These are phyloP conservation scores for Penicillium sp. DNA, from an alignment of 2,329 filamentous ascomycete genomes.

Conservation along the genomic window DNA sequence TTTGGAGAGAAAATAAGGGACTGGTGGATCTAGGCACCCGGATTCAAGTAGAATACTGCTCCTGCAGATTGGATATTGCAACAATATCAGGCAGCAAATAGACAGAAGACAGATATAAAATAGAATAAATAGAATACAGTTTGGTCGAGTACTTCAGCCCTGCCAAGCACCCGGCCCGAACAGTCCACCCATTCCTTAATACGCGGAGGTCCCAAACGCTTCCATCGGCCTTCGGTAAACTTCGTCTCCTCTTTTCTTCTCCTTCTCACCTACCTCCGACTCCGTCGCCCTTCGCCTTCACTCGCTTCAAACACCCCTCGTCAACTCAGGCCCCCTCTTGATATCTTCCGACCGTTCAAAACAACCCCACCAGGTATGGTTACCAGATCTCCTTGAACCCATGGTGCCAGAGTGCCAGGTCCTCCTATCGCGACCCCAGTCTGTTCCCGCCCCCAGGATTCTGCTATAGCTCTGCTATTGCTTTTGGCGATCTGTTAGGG, in stretches of 20 bases:
- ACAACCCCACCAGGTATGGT: constrained; percentile 2
- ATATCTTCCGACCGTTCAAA: not conserved
- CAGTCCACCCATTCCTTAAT: not conserved
- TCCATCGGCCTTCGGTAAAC: constrained; percentile 12
- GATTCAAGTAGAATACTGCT: not conserved
- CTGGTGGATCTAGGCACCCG: not conserved
- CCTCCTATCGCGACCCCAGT: not conserved
- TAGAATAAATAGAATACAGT: too few species aligned
- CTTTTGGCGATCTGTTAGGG: not conserved
- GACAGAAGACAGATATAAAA: too few species aligned
- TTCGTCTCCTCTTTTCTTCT: constrained; percentile 18
- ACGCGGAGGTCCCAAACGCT: not conserved
- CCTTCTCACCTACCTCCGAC: constrained; percentile 10
- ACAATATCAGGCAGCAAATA: too few species aligned
- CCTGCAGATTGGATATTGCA: too few species aligned
- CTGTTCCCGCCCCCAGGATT: not conserved
- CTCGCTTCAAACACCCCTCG: not conserved
- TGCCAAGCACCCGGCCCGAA: not conserved
- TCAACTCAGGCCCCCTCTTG: not conserved
- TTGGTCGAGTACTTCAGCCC: not conserved
- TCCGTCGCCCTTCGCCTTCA: not conserved
- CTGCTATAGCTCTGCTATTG: not conserved
- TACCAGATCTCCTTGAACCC: not conserved
- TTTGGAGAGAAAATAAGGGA: not conserved
- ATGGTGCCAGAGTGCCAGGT: not conserved